Conservation (phyloP, 352 stramenopile genomes). For the Peronospora tabacina region DNA sequence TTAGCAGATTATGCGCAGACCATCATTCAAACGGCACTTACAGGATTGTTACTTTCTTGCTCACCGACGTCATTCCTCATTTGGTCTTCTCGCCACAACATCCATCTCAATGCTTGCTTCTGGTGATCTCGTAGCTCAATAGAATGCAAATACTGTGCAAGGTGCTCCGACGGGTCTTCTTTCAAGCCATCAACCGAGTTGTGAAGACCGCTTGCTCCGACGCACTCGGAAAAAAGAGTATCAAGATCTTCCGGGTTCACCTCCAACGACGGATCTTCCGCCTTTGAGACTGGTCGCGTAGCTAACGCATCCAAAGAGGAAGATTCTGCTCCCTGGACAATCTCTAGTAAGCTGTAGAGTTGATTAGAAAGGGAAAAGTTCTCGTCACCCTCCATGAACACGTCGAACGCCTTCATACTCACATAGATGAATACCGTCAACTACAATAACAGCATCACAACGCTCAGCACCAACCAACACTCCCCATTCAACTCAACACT, state of each 20-base stretch:
- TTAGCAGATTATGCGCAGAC: conserved; percentile 3
- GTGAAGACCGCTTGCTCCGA: conserved; percentile 27
- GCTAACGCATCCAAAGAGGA: conserved; percentile 9
- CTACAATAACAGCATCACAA: conserved; percentile 10
- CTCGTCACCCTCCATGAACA: conserved; percentile 50
- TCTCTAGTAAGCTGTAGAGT: conserved; percentile 53
- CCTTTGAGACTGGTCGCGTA: conserved; percentile 1
- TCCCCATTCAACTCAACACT: background rate
- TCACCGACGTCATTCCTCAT: conserved; percentile 16
- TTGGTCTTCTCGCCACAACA: conserved; percentile 74
- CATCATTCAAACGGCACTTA: conserved; percentile 18
- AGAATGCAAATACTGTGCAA: conserved; percentile 45
- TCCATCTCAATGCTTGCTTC: conserved; percentile 77
- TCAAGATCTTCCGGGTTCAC: conserved; percentile 45
- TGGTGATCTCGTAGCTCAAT: conserved; percentile 78
- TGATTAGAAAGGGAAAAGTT: conserved; percentile 60
- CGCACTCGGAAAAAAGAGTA: conserved; percentile 58
- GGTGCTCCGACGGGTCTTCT: conserved; percentile 26
- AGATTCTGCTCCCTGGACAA: conserved; percentile 24
- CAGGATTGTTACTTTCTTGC: conserved; percentile 36
- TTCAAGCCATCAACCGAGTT: conserved; percentile 6
- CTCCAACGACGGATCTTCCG: conserved; percentile 14
- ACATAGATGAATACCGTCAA: conserved; percentile 56
- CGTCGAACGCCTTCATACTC: conserved; percentile 45
- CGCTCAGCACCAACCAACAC: background rate